Percentiles rank a stretch among this genome's conserved stretches.
Conservation (phyloP, 169 alveolate genomes). For the Cryptosporidium meleagridis region DNA sequence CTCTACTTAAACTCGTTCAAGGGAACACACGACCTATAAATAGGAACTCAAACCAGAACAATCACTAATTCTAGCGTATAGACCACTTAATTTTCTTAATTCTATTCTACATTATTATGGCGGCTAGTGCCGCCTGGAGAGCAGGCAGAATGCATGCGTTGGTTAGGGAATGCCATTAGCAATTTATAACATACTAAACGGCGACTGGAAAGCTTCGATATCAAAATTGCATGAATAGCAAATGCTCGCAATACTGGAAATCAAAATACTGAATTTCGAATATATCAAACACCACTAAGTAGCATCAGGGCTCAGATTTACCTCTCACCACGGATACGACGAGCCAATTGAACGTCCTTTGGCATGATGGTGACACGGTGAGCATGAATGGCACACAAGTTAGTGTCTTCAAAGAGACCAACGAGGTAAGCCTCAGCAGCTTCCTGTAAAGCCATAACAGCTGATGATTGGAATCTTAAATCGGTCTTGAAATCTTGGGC, state of each 20-base stretch:
- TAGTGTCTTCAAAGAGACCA: conserved; percentile 98
- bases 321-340: conserved; percentile 99
- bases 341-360: conserved; percentile 98
- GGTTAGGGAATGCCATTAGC: conserved; percentile 30
- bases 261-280: conserved; percentile 4
- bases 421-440: conserved; percentile 99
- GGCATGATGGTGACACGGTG: conserved; percentile 99
- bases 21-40: background rate
- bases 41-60: background rate
- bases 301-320: conserved; percentile 44
- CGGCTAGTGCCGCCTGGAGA: conserved; percentile 77
- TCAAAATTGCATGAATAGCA: conserved; percentile 53
- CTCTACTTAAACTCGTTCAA: conserved; percentile 29
- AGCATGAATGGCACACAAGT: conserved; percentile 99
- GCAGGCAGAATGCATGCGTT: conserved; percentile 41
- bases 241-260: conserved; percentile 23
- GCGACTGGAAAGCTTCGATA: conserved; percentile 46
- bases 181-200: background rate
- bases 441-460: conserved; percentile 98
- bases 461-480: conserved; percentile 97
- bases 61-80: background rate
- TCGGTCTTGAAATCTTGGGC: conserved; percentile 98
- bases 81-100: background rate
- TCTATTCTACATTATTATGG: conserved; percentile 4
- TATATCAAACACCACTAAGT: background rate